Evolutionary conservation across 2,329 filamentous ascomycete genomes (phyloP).

Genomic region (Pseudopithomyces chartarum): DNA sequence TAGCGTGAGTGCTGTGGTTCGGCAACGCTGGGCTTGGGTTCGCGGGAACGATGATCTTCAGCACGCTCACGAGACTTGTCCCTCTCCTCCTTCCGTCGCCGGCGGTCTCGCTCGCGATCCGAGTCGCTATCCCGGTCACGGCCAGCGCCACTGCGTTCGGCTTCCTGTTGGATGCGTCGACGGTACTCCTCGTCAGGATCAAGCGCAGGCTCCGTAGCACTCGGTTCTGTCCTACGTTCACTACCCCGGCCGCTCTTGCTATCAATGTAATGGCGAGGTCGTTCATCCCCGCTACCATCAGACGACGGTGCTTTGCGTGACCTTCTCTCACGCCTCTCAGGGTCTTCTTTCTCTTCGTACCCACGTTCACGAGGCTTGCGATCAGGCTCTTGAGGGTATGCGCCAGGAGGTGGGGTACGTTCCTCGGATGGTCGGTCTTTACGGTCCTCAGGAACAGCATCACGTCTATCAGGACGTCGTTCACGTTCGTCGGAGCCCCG

Average conservation of each 20-base stretch:
- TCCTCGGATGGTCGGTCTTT: conserved; percentile 22
- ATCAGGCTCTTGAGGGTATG: conserved; percentile 31
- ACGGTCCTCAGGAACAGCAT: conserved; percentile 15
- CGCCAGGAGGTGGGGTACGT: conserved; percentile 15
- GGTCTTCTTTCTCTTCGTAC: conserved; percentile 42
- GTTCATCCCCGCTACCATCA: conserved; percentile 41
- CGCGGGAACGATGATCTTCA: conserved; percentile 28
- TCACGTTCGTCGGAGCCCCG: conserved; percentile 25
- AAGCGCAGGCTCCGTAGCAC: conserved; percentile 34
- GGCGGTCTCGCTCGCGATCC: conserved; percentile 40
- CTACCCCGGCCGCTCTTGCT: conserved; percentile 29
- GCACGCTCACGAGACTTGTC: conserved; percentile 33
- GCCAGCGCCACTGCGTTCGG: conserved; percentile 39
- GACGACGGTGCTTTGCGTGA: conserved; percentile 34
- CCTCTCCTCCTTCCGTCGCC: conserved; percentile 41
- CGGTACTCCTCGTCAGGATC: conserved; percentile 59
- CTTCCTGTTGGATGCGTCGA: conserved; percentile 52
- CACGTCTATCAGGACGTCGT: conserved; percentile 23
- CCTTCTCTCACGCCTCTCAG: conserved; percentile 27
- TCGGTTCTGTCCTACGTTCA: conserved; percentile 40
- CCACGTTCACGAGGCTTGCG: conserved; percentile 37
- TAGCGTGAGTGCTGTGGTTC: conserved; percentile 32
- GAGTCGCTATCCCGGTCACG: conserved; percentile 38
- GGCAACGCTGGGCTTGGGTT: conserved; percentile 20
- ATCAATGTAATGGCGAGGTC: conserved; percentile 44